These are phyloP conservation scores for Mycosphaerelloides madeirae DNA, from an alignment of 2,329 filamentous ascomycete species.

Conservation along the genomic window DNA sequence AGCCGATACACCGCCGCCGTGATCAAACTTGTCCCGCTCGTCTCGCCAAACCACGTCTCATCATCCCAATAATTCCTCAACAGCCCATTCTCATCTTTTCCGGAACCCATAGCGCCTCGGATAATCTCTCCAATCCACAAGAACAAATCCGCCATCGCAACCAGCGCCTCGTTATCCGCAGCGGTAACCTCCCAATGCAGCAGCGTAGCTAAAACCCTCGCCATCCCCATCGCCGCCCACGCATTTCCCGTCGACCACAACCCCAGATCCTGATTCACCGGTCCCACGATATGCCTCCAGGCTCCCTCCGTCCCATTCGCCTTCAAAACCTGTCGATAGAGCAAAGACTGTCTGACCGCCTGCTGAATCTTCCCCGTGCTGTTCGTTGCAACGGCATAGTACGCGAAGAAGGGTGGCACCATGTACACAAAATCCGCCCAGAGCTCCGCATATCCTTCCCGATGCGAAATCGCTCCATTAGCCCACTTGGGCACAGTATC, in stretches of 20 bases:
- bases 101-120: constrained; percentile 31
- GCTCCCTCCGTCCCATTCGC: constrained; percentile 26
- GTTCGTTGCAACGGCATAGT: constrained; percentile 38
- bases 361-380: constrained; percentile 34
- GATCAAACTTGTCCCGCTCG: constrained; percentile 1
- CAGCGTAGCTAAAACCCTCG: constrained; percentile 43
- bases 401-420: constrained; percentile 47
- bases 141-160: constrained; percentile 24
- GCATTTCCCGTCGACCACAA: constrained; percentile 48
- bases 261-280: constrained; percentile 33
- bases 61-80: constrained; percentile 12
- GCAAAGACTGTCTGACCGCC: constrained; percentile 39
- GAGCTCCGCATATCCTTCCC: constrained; percentile 40
- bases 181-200: constrained; percentile 9
- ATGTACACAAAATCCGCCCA: constrained; percentile 51
- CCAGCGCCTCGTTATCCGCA: constrained; percentile 6
- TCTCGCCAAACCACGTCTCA: constrained; percentile 3
- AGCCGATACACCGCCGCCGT: constrained; percentile 2
- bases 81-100: constrained; percentile 27
- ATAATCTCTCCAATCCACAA: constrained; percentile 37
- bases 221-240: constrained; percentile 47
- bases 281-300: constrained; percentile 46
- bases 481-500: constrained; percentile 32
- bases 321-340: constrained; percentile 41
- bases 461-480: constrained; percentile 46